Base-by-base conservation (phyloP, 2,329 filamentous ascomycete species). In the Penicillium sumatraense region DNA sequence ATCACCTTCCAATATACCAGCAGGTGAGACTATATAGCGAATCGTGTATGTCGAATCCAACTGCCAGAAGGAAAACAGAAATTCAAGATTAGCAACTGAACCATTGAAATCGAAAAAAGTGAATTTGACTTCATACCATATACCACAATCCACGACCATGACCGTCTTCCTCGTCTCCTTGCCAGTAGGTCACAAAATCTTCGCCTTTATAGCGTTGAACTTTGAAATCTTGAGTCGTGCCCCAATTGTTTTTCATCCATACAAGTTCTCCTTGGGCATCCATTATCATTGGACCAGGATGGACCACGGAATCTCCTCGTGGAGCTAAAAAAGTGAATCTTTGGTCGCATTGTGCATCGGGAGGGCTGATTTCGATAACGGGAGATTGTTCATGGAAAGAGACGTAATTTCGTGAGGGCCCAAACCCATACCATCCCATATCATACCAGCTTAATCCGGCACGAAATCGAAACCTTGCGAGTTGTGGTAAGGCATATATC, bases 111-210 rank as follows among this genome's bases (percentile, higher is more conserved):
- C 7, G 14, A 6, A 14, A 36, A 18, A 8, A 16, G n/a, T 16
- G 9, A 7, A 9, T 8, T 20, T 36, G 9, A 16, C 13, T 21
- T 16, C 71, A 65, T 53, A 69, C 67, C 67, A 69, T 69, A 38
- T 68, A 69, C 56, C 67, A 69, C 20, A 57, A 64, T 23, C 67
- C 67, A 16, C 56, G 45, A 2, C 80, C 79, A 60, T 80, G 74
- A 3, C 77, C 78, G 7, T 78, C 75, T 49, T 79, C 75, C 26
- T 75, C 72, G 36, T 78, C 76, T 26, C 79, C 79, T 26, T 77
- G 72, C 78, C 78, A 81, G 58, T 80, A 81, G 0, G 78, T 80
- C 51, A 81, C 58, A 61, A 78, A 80, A 20, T 72, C 61, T 56
- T 80, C 59, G 9, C 74, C 77, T 51, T 71, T 72, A 55, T 78